Evolutionary conservation across 768 basidiomycete genomes (phyloP).

Genomic region (Lyophyllum atratum): DNA sequence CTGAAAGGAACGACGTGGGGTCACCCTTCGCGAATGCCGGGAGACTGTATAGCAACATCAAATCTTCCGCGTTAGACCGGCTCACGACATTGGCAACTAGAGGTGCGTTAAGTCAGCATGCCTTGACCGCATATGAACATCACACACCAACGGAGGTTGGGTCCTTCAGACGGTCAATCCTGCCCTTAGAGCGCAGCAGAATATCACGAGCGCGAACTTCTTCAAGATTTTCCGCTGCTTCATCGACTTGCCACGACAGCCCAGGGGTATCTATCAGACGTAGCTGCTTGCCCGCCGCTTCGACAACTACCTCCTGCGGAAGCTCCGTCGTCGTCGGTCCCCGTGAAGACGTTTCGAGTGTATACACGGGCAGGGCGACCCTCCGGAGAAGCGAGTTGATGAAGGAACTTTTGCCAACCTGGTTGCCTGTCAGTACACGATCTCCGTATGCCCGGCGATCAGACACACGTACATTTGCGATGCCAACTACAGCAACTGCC

Average conservation of each 20-base stretch:
- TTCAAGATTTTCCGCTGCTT: conserved; percentile 38
- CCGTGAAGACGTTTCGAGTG: conserved; percentile 48
- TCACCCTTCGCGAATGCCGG: conserved; percentile 78
- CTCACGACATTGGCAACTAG: conserved; percentile 70
- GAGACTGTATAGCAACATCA: conserved; percentile 87
- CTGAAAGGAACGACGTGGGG: conserved; percentile 69
- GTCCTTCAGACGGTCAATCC: conserved; percentile 85
- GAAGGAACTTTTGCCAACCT: conserved; percentile 86
- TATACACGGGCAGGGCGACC: conserved; percentile 57
- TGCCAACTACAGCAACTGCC: conserved; percentile 78
- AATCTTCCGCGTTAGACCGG: conserved; percentile 72
- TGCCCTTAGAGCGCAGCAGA: conserved; percentile 75
- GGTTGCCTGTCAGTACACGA: not conserved
- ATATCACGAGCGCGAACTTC: conserved; percentile 66
- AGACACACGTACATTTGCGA: conserved; percentile 65
- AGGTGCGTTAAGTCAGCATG: conserved; percentile 12
- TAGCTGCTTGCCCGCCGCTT: conserved; percentile 50
- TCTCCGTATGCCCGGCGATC: not conserved
- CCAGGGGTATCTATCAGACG: conserved; percentile 89
- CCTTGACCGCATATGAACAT: not conserved
- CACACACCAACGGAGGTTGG: conserved; percentile 66
- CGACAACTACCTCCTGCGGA: conserved; percentile 61
- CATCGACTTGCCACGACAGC: conserved; percentile 53
- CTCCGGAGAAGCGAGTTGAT: conserved; percentile 74
- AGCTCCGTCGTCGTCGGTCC: conserved; percentile 74